Percentiles rank a stretch among this genome's conserved stretches.
Conservation (phyloP, 164 flowering plant genomes). For the Piper betle region DNA sequence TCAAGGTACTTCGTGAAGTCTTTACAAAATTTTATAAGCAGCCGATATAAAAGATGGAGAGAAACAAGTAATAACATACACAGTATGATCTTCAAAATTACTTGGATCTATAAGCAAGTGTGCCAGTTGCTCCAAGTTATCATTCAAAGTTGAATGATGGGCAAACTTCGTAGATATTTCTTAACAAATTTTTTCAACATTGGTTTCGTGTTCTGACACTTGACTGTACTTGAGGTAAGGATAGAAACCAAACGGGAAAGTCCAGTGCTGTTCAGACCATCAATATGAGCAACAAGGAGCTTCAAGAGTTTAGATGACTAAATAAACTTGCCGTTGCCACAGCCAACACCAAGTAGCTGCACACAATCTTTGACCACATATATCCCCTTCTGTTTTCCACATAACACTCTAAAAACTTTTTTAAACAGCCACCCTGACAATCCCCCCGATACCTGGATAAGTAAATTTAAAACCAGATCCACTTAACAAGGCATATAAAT, state of each 20-base stretch:
- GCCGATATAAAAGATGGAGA: conserved; percentile 22
- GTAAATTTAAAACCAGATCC: not conserved
- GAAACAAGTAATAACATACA: conserved; percentile 4
- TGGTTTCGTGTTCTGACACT: conserved; percentile 40
- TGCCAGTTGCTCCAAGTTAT: conserved; percentile 9
- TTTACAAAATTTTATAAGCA: conserved; percentile 28
- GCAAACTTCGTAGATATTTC: conserved; percentile 17
- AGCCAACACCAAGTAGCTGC: conserved; percentile 8
- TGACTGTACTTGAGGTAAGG: conserved; percentile 22
- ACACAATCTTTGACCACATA: conserved; percentile 14
- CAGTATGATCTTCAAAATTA: conserved; percentile 21
- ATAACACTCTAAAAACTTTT: conserved; percentile 25
- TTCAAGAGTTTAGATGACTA: conserved; percentile 2
- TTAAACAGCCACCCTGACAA: conserved; percentile 29
- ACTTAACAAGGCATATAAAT: not conserved
- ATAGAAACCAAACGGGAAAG: conserved; percentile 36
- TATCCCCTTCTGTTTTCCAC: conserved; percentile 9
- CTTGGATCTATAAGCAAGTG: conserved; percentile 30
- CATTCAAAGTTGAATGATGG: conserved; percentile 4
- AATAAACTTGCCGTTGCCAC: too few relatives aligned
- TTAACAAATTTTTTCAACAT: conserved; percentile 36
- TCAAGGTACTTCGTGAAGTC: conserved; percentile 25
- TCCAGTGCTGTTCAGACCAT: conserved; percentile 43
- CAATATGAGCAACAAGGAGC: conserved; percentile 22
- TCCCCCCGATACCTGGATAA: conserved; percentile 43